A percentile compares a stretch with the other conserved stretches of the same genome.
Evolutionary conservation across 257 asterid species (phyloP).

Genomic region (Solanum sparsipilum): DNA sequence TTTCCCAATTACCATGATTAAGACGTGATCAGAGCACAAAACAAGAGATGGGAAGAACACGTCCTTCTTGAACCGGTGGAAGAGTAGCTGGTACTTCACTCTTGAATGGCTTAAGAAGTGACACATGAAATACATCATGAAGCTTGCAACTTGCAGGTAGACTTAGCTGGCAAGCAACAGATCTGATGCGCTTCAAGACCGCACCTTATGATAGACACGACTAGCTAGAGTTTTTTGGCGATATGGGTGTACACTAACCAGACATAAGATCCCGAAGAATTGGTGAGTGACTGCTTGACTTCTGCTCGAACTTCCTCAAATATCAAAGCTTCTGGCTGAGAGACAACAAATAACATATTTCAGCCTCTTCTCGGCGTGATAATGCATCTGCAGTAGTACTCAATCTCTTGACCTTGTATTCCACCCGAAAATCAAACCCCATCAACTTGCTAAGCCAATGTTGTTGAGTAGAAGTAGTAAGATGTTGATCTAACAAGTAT

Average conservation of each 20-base stretch:
- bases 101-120: neutral
- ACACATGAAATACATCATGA: neutral
- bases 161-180: neutral
- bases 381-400: neutral
- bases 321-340: neutral
- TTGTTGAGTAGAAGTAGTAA: neutral
- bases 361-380: neutral
- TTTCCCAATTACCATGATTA: neutral
- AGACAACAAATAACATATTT: neutral
- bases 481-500: neutral
- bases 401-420: neutral
- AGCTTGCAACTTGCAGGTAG: neutral
- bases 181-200: neutral
- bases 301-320: neutral
- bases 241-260: neutral
- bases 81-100: neutral
- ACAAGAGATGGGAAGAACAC: neutral
- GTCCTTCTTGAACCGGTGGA: neutral
- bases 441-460: neutral
- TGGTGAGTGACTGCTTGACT: neutral
- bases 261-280: neutral
- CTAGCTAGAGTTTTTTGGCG: neutral
- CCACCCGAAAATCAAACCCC: neutral
- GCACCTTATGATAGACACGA: neutral
- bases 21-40: neutral